phyloP scores from a whole-genome alignment of 768 basidiomycete genomes.

The Antrodiella citrinella region DNA sequence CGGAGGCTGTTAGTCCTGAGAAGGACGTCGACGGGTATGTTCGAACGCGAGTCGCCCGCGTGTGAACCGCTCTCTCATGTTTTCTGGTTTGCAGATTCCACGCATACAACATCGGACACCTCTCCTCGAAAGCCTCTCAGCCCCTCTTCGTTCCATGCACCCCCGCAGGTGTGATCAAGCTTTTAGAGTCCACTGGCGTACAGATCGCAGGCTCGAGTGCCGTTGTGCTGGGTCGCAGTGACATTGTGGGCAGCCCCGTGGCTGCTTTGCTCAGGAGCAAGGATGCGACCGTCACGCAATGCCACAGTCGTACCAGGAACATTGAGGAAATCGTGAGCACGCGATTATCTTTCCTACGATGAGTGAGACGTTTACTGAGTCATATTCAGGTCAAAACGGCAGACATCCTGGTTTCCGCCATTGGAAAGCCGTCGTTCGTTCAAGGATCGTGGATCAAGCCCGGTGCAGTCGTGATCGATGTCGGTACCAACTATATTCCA shows the following conservation, averaged over 20 bases:
- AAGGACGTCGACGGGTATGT: constrained; percentile 96
- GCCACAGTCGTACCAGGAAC: constrained; percentile 85
- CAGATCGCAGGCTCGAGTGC: constrained; percentile 70
- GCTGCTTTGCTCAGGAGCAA: constrained; percentile 81
- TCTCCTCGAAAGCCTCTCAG: constrained; percentile 81
- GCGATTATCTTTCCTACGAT: constrained; percentile 1
- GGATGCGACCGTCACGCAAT: constrained; percentile 96
- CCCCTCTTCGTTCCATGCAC: constrained; percentile 95
- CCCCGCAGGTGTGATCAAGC: constrained; percentile 83
- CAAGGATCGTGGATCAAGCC: constrained; percentile 94
- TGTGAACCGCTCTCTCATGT: constrained; percentile 1
- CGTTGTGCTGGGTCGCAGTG: constrained; percentile 93
- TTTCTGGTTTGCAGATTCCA: constrained; percentile 60
- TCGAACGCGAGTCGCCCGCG: constrained; percentile 3
- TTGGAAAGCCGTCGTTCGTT: constrained; percentile 85
- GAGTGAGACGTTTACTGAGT: neutral
- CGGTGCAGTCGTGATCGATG: constrained; percentile 93
- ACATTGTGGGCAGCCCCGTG: constrained; percentile 96
- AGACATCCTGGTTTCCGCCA: constrained; percentile 94
- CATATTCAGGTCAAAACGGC: constrained; percentile 62
- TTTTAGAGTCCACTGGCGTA: constrained; percentile 83
- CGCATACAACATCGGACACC: constrained; percentile 94
- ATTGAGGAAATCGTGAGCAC: constrained; percentile 64
- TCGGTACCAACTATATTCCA: constrained; percentile 94
- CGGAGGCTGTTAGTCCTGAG: constrained; percentile 88